Conservation (phyloP, 2,329 filamentous ascomycete genomes). For the Pyricularia sp. region DNA sequence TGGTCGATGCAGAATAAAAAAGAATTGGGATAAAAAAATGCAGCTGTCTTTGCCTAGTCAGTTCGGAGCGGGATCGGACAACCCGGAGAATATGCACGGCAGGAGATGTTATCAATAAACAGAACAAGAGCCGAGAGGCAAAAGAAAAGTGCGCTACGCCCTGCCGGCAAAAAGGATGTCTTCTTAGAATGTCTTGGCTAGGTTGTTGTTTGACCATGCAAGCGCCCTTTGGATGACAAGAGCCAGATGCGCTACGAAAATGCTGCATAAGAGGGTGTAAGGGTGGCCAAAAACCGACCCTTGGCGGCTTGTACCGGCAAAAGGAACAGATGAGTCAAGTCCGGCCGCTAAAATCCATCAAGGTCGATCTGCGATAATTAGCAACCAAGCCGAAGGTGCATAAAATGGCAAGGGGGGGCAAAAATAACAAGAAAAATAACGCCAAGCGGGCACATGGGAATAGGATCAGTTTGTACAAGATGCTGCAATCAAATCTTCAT, state of each 20-base stretch:
- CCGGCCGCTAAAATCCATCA: background rate
- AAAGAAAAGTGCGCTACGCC: background rate
- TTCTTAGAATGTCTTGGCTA: background rate
- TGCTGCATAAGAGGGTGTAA: background rate
- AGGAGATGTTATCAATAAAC: background rate
- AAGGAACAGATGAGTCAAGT: background rate
- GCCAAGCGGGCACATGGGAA: background rate
- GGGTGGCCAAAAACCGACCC: background rate
- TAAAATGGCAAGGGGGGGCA: background rate
- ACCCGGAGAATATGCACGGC: background rate
- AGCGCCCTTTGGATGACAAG: background rate
- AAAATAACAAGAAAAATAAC: background rate
- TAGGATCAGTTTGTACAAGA: background rate
- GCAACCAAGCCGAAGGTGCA: background rate
- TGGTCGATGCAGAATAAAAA: background rate
- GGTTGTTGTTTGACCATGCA: background rate
- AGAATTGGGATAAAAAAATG: background rate
- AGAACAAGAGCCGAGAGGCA: background rate
- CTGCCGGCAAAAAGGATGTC: background rate
- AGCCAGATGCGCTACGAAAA: background rate
- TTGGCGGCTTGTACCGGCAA: background rate
- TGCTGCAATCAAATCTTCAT: background rate
- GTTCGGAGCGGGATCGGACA: background rate
- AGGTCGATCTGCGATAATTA: background rate
- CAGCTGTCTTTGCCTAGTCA: background rate